These are phyloP conservation scores for Camellia japonica DNA, from an alignment of 148 eudicot genomes.

Conservation along the genomic window DNA sequence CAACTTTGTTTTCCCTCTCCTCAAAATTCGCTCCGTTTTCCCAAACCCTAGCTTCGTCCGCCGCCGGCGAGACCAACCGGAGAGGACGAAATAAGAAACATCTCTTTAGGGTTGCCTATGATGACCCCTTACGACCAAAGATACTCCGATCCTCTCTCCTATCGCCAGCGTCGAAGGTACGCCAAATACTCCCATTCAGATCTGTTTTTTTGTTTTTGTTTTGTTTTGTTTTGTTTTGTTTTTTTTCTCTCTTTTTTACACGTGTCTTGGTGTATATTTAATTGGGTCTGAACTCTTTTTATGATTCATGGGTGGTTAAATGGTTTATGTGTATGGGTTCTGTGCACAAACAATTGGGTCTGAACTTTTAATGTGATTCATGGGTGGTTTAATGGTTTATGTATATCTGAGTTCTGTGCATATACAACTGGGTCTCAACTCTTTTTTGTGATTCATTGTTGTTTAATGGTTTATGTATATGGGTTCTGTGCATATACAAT, in stretches of 20 bases:
- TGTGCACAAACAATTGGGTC: background rate
- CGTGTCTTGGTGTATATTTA: background rate
- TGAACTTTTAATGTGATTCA: too few species aligned
- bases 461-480: too few species aligned
- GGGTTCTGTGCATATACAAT: too few species aligned
- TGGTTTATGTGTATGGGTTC: background rate
- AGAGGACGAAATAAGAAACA: too few species aligned
- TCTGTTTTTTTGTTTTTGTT: background rate
- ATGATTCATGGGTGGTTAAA: background rate
- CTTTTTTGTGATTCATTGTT: too few species aligned
- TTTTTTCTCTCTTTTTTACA: too few species aligned
- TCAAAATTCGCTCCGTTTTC: background rate
- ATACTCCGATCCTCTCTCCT: slow-evolving; percentile 60
- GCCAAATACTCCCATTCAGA: background rate
- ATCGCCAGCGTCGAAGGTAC: slow-evolving; percentile 91
- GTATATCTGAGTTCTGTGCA: too few species aligned
- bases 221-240: background rate
- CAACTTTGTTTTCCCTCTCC: too few species aligned
- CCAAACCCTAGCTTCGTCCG: background rate
- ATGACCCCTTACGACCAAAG: slow-evolving; percentile 60
- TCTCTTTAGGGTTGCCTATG: background rate
- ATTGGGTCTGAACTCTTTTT: too few species aligned
- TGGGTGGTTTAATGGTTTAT: too few species aligned
- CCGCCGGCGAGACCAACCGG: background rate
- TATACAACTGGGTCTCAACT: too few species aligned